phyloP scores from a whole-genome alignment of 768 basidiomycete species.

The Russula vinacea region DNA sequence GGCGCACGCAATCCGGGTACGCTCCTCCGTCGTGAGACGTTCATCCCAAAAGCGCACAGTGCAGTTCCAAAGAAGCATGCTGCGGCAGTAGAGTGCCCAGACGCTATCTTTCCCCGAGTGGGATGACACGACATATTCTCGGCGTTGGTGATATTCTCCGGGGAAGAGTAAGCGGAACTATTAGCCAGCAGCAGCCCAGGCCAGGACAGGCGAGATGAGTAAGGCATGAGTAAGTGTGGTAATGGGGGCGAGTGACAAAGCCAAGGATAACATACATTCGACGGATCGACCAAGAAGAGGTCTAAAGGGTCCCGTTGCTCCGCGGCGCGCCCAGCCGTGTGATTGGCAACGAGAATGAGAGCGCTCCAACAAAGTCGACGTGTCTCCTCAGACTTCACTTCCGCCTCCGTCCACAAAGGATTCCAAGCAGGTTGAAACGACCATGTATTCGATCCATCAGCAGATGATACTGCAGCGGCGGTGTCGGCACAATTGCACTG shows the following conservation, averaged over 20 bases:
- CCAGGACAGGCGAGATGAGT: background rate
- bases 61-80: constrained; percentile 78
- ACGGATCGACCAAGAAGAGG: constrained; percentile 60
- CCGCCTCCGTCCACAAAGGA: constrained; percentile 49
- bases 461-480: constrained; percentile 31
- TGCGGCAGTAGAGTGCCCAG: constrained; percentile 79
- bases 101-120: constrained; percentile 71
- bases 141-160: constrained; percentile 61
- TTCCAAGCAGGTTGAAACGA: constrained; percentile 61
- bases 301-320: constrained; percentile 56
- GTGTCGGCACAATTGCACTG: constrained; percentile 48
- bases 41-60: constrained; percentile 52
- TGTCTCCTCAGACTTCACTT: constrained; percentile 65
- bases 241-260: background rate
- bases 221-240: background rate
- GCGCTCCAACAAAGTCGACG: constrained; percentile 77
- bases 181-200: background rate
- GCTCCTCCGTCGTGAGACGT: constrained; percentile 46
- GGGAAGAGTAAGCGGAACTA: constrained; percentile 70
- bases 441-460: constrained; percentile 43
- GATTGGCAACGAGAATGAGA: constrained; percentile 62
- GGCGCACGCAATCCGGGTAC: constrained; percentile 56
- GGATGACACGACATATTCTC: constrained; percentile 37
- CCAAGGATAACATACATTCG: constrained; percentile 50
- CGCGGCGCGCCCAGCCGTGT: constrained; percentile 65